A percentile compares a stretch with the other conserved stretches of the same genome.
These are phyloP conservation scores for Yamadazyma blattariae DNA, from an alignment of 1,139 yeast genomes.

Conservation along the genomic window DNA sequence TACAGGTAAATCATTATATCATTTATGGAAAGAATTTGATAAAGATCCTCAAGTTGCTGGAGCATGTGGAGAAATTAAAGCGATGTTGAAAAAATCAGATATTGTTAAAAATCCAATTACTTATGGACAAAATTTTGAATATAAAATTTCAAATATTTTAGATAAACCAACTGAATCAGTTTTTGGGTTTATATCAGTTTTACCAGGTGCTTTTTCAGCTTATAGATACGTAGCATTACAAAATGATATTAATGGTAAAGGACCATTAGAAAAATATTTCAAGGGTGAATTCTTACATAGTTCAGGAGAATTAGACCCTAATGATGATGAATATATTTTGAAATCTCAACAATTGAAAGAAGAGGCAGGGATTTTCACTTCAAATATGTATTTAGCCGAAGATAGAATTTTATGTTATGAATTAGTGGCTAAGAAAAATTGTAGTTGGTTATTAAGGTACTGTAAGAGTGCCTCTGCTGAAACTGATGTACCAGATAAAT, in stretches of 20 bases:
- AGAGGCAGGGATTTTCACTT: conserved; percentile 49
- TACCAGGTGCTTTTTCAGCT: conserved; percentile 49
- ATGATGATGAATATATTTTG: conserved; percentile 44
- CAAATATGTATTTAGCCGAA: conserved; percentile 51
- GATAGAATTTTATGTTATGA: conserved; percentile 50
- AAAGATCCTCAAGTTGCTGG: conserved; percentile 49
- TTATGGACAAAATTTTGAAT: conserved; percentile 48
- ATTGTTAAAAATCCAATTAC: conserved; percentile 45
- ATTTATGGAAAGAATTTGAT: conserved; percentile 49
- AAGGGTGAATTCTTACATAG: conserved; percentile 50
- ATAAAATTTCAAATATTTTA: conserved; percentile 43
- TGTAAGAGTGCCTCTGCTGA: conserved; percentile 48
- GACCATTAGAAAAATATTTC: conserved; percentile 48
- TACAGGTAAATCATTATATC: conserved; percentile 42
- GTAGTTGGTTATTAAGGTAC: conserved; percentile 45
- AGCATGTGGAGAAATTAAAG: conserved; percentile 51
- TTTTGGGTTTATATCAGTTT: conserved; percentile 45
- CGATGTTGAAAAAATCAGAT: conserved; percentile 39
- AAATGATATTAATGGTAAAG: conserved; percentile 41
- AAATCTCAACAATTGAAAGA: conserved; percentile 38
- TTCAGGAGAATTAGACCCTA: conserved; percentile 43
- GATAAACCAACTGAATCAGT: conserved; percentile 48
- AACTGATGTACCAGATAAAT: conserved; percentile 48
- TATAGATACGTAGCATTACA: conserved; percentile 41
- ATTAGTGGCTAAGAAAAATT: conserved; percentile 43